phyloP scores from a whole-genome alignment of 768 basidiomycete genomes.

The Psilocybe sp. region DNA sequence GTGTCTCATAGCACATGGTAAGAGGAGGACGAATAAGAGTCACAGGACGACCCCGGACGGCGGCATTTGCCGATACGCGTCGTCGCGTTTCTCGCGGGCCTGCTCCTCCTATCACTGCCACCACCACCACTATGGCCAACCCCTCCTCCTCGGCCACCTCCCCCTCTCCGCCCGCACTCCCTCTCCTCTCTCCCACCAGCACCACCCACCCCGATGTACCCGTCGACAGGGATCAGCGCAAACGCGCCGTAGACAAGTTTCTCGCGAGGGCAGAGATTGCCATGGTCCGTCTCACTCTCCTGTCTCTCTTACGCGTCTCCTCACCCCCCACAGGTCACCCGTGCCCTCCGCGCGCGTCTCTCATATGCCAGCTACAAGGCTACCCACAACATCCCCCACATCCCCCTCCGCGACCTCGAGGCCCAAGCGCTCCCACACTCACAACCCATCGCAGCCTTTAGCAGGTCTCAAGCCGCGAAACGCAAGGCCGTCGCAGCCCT shows the following conservation, averaged over 20 bases:
- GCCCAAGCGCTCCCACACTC: slow-evolving; percentile 55
- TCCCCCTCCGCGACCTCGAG: slow-evolving; percentile 71
- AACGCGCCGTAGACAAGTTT: slow-evolving; percentile 72
- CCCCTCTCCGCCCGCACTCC: slow-evolving; percentile 68
- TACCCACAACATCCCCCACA: slow-evolving; percentile 63
- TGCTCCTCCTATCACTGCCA: slow-evolving; percentile 34
- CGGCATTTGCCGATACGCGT: slow-evolving; percentile 53
- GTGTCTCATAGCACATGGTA: too few species aligned
- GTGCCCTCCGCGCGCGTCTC: slow-evolving; percentile 75
- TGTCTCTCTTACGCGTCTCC: slow-evolving; percentile 33
- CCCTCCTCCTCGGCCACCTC: slow-evolving; percentile 82
- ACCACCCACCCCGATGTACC: slow-evolving; percentile 33
- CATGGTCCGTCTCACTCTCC: slow-evolving; percentile 55
- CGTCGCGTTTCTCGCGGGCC: slow-evolving; percentile 44
- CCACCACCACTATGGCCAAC: slow-evolving; percentile 66
- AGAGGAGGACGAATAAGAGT: too few species aligned
- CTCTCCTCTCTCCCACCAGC: slow-evolving; percentile 37
- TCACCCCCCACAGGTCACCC: slow-evolving; percentile 59
- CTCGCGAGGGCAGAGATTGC: slow-evolving; percentile 76
- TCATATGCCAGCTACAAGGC: slow-evolving; percentile 87
- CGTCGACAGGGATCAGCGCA: slow-evolving; percentile 56
- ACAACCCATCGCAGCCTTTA: slow-evolving; percentile 39
- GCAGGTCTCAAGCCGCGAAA: slow-evolving; percentile 58
- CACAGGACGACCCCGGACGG: too few species aligned
- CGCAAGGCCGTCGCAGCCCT: slow-evolving; percentile 45